phyloP scores from a whole-genome alignment of 179 eudicot genomes.

The Silene coronaria region DNA sequence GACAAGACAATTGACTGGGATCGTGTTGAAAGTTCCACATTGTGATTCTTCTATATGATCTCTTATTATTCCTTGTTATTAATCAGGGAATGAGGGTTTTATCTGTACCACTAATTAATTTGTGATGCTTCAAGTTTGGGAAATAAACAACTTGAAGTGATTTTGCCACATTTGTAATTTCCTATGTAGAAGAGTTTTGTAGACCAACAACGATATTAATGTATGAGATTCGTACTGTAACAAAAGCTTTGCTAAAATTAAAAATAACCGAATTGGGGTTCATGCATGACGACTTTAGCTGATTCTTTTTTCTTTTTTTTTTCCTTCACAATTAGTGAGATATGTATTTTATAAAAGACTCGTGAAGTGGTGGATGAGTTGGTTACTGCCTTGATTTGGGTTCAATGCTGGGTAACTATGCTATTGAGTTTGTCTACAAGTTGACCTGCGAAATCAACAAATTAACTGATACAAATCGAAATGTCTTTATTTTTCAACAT shows the following conservation, averaged over 20 bases:
- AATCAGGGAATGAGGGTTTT: neutral
- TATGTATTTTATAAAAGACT: too few relatives aligned
- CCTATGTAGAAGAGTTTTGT: neutral
- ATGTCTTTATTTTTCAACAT: too few relatives aligned
- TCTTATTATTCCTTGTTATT: neutral
- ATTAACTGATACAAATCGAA: too few relatives aligned
- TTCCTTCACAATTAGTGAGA: too few relatives aligned
- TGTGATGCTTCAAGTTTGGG: slow-evolving; percentile 2
- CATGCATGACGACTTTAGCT: too few relatives aligned
- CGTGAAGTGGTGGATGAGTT: too few relatives aligned
- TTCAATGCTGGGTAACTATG: too few relatives aligned
- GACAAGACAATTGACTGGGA: slow-evolving; percentile 38
- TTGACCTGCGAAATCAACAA: too few relatives aligned
- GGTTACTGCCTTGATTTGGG: too few relatives aligned
- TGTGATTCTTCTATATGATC: neutral
- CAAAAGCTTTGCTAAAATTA: neutral
- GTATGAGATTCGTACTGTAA: neutral
- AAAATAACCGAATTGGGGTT: too few relatives aligned
- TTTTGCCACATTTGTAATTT: neutral
- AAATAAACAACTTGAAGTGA: neutral
- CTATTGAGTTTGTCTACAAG: too few relatives aligned
- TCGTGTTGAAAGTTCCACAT: slow-evolving; percentile 18
- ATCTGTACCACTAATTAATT: neutral
- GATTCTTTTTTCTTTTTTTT: too few relatives aligned
- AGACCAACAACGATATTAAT: neutral